Evolutionary conservation across 164 flowering plant species (phyloP).

Genomic region (Pachysandra terminalis): DNA sequence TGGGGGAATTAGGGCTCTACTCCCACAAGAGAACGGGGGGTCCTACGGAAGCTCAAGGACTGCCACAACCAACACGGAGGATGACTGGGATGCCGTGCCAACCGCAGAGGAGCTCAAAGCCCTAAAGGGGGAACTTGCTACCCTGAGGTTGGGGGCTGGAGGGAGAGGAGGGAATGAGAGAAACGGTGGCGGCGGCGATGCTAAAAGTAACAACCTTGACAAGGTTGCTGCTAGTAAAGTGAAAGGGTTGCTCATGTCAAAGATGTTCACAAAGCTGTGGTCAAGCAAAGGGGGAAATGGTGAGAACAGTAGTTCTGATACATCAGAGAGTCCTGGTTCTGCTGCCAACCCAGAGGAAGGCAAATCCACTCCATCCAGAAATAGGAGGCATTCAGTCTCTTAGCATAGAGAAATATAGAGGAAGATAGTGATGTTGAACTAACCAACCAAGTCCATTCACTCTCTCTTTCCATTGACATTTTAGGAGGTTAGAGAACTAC

Average conservation of each 20-base stretch:
- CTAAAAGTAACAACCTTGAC: constrained; percentile 27
- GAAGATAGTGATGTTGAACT: background rate
- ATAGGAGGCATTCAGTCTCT: constrained; percentile 45
- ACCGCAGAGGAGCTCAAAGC: constrained; percentile 57
- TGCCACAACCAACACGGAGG: constrained; percentile 66
- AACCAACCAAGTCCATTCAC: too few species aligned
- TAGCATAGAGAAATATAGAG: constrained; percentile 12
- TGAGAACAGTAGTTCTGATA: constrained; percentile 63
- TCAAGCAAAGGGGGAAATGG: constrained; percentile 49
- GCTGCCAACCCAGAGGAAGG: constrained; percentile 46
- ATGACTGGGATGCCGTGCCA: constrained; percentile 67
- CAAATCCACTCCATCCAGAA: constrained; percentile 56
- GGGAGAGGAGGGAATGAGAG: constrained; percentile 13
- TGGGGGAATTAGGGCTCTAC: constrained; percentile 30
- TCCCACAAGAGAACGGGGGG: constrained; percentile 32
- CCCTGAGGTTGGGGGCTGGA: constrained; percentile 32
- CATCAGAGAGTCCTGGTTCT: constrained; percentile 66
- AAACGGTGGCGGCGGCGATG: constrained; percentile 6
- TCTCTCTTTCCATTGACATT: constrained; percentile 1
- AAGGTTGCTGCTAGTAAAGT: constrained; percentile 37
- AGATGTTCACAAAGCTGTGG: constrained; percentile 53
- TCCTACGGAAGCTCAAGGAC: constrained; percentile 75
- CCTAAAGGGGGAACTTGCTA: constrained; percentile 55
- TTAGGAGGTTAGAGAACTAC: constrained; percentile 13
- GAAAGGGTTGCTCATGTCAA: constrained; percentile 49